These are phyloP conservation scores for Astragalus glycyphyllos DNA, from an alignment of 306 rosid species.

Conservation along the genomic window DNA sequence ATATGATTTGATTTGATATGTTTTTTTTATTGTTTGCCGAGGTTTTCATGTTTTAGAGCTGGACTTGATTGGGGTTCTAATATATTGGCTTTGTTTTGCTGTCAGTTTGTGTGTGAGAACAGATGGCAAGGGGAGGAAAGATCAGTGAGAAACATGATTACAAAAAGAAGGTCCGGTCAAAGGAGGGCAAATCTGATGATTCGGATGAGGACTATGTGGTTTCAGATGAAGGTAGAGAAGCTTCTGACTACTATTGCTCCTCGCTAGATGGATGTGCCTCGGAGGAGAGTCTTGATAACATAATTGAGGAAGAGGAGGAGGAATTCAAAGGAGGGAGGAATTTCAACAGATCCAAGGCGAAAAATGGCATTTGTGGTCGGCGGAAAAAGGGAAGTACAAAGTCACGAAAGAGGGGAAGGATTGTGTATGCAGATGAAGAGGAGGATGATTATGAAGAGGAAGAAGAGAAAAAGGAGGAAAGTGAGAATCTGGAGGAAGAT, in stretches of 20 bases:
- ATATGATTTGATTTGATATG: constrained; percentile 34
- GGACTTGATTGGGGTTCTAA: constrained; percentile 44
- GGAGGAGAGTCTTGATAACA: constrained; percentile 59
- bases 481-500: constrained; percentile 24
- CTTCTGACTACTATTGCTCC: constrained; percentile 61
- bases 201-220: constrained; percentile 89
- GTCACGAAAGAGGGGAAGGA: constrained; percentile 43
- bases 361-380: constrained; percentile 28
- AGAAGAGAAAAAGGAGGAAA: constrained; percentile 31
- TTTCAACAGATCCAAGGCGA: constrained; percentile 57
- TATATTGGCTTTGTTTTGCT: constrained; percentile 31
- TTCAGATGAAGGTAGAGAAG: constrained; percentile 66
- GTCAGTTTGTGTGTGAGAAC: constrained; percentile 47
- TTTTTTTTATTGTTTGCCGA: constrained; percentile 16
- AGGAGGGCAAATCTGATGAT: constrained; percentile 70
- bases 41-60: constrained; percentile 15
- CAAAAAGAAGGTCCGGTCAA: constrained; percentile 49
- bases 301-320: constrained; percentile 63
- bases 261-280: constrained; percentile 68
- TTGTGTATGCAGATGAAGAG: constrained; percentile 26
- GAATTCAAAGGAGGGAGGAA: constrained; percentile 42
- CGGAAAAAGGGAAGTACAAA: constrained; percentile 40
- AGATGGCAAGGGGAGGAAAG: constrained; percentile 92
- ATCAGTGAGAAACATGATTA: constrained; percentile 53
- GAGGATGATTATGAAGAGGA: constrained; percentile 37